phyloP scores from a whole-genome alignment of 495 filamentous ascomycete genomes.

The Polyplosphaeria fusca region DNA sequence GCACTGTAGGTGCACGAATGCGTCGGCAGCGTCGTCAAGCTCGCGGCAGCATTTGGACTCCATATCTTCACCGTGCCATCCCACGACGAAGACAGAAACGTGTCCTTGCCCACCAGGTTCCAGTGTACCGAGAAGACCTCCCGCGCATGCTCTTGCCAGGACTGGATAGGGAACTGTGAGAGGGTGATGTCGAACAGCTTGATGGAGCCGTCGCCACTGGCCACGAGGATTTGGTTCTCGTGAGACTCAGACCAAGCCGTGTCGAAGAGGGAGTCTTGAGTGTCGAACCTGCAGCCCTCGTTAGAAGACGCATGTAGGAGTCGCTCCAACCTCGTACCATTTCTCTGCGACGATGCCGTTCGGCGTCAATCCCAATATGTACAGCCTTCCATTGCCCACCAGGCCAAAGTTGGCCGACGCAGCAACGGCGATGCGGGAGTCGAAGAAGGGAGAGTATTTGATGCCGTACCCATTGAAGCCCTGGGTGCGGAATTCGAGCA shows the following conservation, averaged over 20 bases:
- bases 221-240: conserved; percentile 86
- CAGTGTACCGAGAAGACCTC: conserved; percentile 89
- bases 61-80: conserved; percentile 93
- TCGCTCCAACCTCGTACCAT: conserved; percentile 46
- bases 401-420: conserved; percentile 90
- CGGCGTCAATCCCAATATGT: conserved; percentile 72
- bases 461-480: conserved; percentile 93
- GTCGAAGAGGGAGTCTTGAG: conserved; percentile 94
- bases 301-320: not conserved
- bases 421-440: conserved; percentile 84
- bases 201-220: conserved; percentile 85
- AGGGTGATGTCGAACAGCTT: conserved; percentile 86
- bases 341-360: conserved; percentile 80
- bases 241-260: conserved; percentile 89
- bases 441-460: conserved; percentile 97
- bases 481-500: conserved; percentile 90
- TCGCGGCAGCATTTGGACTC: conserved; percentile 68
- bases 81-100: conserved; percentile 86
- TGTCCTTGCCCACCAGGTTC: conserved; percentile 88
- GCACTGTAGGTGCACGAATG: conserved; percentile 89
- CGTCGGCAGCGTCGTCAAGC: conserved; percentile 78
- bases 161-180: conserved; percentile 75
- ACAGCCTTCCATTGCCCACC: conserved; percentile 90
- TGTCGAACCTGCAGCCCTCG: conserved; percentile 67
- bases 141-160: conserved; percentile 86